Percentiles rank a stretch among this genome's conserved stretches.
Conservation (phyloP, 23 red algal species). For the Cyanidioschyzon merolae region DNA sequence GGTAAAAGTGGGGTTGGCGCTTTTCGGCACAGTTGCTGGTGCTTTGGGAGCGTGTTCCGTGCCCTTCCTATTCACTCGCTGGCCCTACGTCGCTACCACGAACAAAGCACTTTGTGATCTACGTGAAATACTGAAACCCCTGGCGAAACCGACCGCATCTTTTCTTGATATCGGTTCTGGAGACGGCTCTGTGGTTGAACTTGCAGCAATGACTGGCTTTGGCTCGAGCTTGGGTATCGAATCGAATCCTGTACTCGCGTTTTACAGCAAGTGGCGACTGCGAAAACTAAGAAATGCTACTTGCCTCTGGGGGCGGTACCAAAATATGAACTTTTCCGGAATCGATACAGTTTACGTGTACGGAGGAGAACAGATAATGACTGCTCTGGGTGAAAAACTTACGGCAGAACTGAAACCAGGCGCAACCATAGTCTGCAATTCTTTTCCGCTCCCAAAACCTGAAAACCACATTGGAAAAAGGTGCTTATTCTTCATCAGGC, state of each 20-base stretch:
- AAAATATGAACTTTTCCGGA: neutral
- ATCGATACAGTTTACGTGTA: conserved; percentile 3
- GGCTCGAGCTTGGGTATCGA: neutral
- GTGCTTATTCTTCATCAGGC: neutral
- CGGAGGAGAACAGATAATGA: neutral
- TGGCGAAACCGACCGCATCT: neutral
- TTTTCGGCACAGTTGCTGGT: neutral
- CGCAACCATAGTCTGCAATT: neutral
- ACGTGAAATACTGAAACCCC: neutral
- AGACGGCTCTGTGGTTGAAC: neutral
- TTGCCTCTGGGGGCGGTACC: neutral
- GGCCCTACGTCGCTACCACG: neutral
- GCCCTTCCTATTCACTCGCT: conserved; percentile 7
- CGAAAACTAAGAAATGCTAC: neutral
- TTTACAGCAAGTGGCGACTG: neutral
- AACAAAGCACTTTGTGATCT: neutral
- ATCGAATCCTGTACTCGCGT: neutral
- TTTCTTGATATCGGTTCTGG: conserved; percentile 13
- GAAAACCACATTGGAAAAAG: neutral
- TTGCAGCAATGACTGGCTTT: neutral
- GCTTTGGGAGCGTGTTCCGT: neutral
- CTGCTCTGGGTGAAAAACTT: neutral
- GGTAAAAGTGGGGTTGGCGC: neutral
- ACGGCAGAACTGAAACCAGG: neutral
- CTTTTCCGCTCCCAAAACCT: neutral